Evolutionary conservation across 495 filamentous ascomycete species (phyloP), one percentile per base, ranked within the genome.

Genomic region (Corynascus novoguineensis): DNA sequence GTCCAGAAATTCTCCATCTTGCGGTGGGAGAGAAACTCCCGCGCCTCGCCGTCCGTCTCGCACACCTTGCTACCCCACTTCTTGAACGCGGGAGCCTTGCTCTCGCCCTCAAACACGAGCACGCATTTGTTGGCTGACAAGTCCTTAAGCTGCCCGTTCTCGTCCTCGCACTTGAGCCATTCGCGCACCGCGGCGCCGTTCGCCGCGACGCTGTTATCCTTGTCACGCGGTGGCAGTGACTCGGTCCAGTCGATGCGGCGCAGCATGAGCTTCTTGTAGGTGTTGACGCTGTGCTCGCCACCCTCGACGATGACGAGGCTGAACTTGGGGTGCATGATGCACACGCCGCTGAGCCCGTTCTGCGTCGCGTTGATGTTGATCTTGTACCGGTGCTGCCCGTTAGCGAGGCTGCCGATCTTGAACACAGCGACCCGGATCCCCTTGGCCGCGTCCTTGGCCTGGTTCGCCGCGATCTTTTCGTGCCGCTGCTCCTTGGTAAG

Each of bases 1-100:
- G 85, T 86, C 93, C 93, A 99, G 64, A 97, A 91, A 63, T 84
- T 95, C 68, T 97, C 93, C 83, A 97, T 86, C 75, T 95, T 97
- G 7, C 81, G 79, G 60, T 87, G 81, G 4, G 82, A 73, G 60
- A 99, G 69, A 32, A 84, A 79, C 59, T 96, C 89, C 72, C 87
- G 87, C 8, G 93, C 93, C 64, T 90, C 83, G 24, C 81, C 82
- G 69, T 99, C 93, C 9, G 86, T 91, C 71, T 96, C 95, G 68
- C 89, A 95, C 7, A 90, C 80, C 69, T 87, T 87, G 40, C 81
- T 86, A 8, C 85, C 85, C 87, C 92, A 97, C 59, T 86, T 90
- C 59, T 84, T 84, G 68, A 97, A 99, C 0, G 78, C 80, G 45
- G 86, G 81, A 21, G 78, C 76, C 67, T 89, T 90, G 65, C 85